These are phyloP conservation scores for Theileria equi DNA, from an alignment of 169 alveolate species.

Conservation along the genomic window DNA sequence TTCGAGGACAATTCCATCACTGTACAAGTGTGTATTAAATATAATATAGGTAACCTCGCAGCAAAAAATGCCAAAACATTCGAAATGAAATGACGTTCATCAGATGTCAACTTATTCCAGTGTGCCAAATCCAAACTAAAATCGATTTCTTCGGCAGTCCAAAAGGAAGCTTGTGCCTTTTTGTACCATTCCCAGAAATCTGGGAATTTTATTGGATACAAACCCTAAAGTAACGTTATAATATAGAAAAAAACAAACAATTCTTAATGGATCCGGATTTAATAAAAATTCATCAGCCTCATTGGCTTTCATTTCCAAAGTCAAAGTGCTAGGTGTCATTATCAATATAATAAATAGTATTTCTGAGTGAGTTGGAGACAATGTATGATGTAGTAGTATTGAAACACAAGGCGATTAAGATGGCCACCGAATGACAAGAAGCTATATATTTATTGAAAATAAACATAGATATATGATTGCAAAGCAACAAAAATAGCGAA, in stretches of 20 bases:
- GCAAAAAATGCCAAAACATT: slow-evolving; percentile 96
- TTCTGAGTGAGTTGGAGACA: too few relatives aligned
- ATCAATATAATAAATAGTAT: too few relatives aligned
- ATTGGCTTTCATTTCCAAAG: slow-evolving; percentile 40
- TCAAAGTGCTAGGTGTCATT: not conserved
- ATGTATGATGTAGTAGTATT: too few relatives aligned
- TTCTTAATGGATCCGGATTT: slow-evolving; percentile 19
- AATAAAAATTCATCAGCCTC: slow-evolving; percentile 43
- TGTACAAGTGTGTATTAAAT: not conserved
- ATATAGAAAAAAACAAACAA: not conserved
- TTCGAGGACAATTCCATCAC: slow-evolving; percentile 98
- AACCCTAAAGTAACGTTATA: slow-evolving; percentile 1
- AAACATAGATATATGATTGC: too few relatives aligned
- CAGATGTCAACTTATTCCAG: slow-evolving; percentile 88
- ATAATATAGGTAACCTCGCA: slow-evolving; percentile 70
- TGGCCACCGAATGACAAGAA: too few relatives aligned
- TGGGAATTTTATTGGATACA: slow-evolving; percentile 86
- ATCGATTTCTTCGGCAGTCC: slow-evolving; percentile 99
- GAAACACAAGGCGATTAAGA: too few relatives aligned
- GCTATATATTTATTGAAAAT: too few relatives aligned
- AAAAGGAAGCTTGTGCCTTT: slow-evolving; percentile 96
- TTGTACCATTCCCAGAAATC: slow-evolving; percentile 96
- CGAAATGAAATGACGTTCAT: slow-evolving; percentile 91
- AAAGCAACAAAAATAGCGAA: too few relatives aligned
- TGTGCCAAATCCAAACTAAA: slow-evolving; percentile 90